A percentile compares a stretch with the other conserved stretches of the same genome.
phyloP scores from a whole-genome alignment of 768 basidiomycete genomes.

The Trametes cingulata region DNA sequence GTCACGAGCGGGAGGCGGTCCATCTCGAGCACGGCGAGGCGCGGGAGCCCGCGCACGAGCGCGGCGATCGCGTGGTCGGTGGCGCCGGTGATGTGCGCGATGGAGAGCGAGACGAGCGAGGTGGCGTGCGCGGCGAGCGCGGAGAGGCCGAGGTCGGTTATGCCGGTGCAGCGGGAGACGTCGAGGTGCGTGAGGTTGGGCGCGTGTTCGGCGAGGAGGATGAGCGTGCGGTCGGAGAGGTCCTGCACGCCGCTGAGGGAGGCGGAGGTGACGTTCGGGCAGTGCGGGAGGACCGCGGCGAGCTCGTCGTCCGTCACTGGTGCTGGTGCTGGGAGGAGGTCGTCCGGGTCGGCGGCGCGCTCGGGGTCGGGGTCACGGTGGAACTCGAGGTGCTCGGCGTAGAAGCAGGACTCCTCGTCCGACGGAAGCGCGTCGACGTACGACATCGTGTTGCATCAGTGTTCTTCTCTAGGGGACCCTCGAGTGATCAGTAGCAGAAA shows the following conservation, averaged over 20 bases:
- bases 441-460: constrained; percentile 39
- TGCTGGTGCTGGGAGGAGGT: too few species aligned
- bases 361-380: constrained; percentile 37
- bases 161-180: constrained; percentile 67
- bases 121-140: constrained; percentile 70
- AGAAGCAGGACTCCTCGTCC: constrained; percentile 54
- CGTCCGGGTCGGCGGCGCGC: constrained; percentile 37
- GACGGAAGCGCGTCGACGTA: constrained; percentile 61
- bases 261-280: constrained; percentile 67
- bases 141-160: constrained; percentile 78
- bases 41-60: constrained; percentile 72
- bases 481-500: too few species aligned
- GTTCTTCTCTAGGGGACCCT: background rate
- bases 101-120: constrained; percentile 42
- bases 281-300: constrained; percentile 52
- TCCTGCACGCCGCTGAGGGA: constrained; percentile 68
- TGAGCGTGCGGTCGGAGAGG: constrained; percentile 68
- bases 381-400: constrained; percentile 61
- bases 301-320: constrained; percentile 62
- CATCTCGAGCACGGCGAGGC: constrained; percentile 81
- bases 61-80: constrained; percentile 62
- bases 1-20: constrained; percentile 69
- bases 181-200: constrained; percentile 73
- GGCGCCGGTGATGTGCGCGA: constrained; percentile 70
- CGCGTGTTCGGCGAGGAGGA: constrained; percentile 61